Evolutionary conservation across 1,284 basidiomycete species (phyloP).

Genomic region (Ustilago cynodontis): DNA sequence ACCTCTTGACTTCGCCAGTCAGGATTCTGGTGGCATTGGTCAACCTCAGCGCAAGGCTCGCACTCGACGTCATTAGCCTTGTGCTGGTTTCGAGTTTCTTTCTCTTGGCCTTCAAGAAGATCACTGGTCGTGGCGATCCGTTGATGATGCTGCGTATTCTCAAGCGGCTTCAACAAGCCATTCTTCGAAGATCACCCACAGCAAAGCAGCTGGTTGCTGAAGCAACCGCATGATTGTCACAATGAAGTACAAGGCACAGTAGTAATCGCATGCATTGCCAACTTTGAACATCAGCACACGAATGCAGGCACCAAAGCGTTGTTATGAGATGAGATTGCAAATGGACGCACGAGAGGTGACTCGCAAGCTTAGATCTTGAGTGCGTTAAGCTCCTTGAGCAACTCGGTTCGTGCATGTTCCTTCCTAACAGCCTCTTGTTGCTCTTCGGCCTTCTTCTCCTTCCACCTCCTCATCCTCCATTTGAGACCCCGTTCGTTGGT

Average conservation of each 20-base stretch:
- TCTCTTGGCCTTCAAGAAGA: conserved; percentile 47
- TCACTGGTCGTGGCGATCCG: conserved; percentile 64
- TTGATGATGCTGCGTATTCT: conserved; percentile 52
- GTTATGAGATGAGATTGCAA: conserved; percentile 22
- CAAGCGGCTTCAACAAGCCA: conserved; percentile 31
- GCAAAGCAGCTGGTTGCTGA: conserved; percentile 36
- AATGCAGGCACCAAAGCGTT: not conserved
- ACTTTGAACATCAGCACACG: not conserved
- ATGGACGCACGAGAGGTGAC: not conserved
- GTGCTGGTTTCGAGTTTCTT: conserved; percentile 54
- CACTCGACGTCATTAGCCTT: conserved; percentile 62
- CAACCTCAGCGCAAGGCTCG: conserved; percentile 57
- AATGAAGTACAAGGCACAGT: not conserved
- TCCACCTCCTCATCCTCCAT: conserved; percentile 64
- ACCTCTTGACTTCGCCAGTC: conserved; percentile 43
- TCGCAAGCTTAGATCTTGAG: conserved; percentile 43
- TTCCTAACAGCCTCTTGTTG: conserved; percentile 27
- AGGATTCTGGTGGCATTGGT: conserved; percentile 46
- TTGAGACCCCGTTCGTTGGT: conserved; percentile 63
- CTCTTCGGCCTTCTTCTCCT: conserved; percentile 42
- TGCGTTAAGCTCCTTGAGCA: conserved; percentile 61
- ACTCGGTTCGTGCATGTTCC: conserved; percentile 18
- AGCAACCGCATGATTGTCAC: conserved; percentile 14
- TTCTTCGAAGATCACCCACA: conserved; percentile 32
- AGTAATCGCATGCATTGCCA: not conserved